A percentile compares a stretch with the other conserved stretches of the same genome.
These are phyloP conservation scores for Phaeolepiota aurea DNA, from an alignment of 768 basidiomycete species.

Conservation along the genomic window DNA sequence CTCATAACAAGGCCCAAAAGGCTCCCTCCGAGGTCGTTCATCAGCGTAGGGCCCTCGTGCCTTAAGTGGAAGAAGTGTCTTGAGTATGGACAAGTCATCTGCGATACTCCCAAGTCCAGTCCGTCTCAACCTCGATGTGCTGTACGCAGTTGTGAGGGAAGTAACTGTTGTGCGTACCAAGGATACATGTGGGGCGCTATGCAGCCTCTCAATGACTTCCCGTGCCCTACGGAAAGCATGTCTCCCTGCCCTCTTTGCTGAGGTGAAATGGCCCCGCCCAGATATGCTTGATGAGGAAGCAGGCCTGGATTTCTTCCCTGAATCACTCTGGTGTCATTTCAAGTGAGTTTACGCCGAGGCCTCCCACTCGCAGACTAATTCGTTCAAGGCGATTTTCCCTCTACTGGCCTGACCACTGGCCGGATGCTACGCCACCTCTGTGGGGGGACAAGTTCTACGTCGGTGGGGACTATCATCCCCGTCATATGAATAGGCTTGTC, in stretches of 20 bases:
- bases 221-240: conserved; percentile 17
- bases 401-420: conserved; percentile 37
- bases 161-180: conserved; percentile 8
- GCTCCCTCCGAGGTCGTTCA: too few species aligned
- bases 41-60: too few species aligned
- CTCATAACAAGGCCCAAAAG: too few species aligned
- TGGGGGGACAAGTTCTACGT: conserved; percentile 27
- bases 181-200: conserved; percentile 10
- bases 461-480: conserved; percentile 24
- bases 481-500: conserved; percentile 26
- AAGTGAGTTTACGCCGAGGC: conserved; percentile 16
- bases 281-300: conserved; percentile 24
- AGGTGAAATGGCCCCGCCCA: conserved; percentile 31
- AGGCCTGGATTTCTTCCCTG: conserved; percentile 30
- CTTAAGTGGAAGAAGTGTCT: too few species aligned
- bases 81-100: too few species aligned
- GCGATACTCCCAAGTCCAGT: neutral
- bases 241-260: conserved; percentile 22
- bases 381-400: conserved; percentile 23
- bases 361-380: neutral
- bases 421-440: conserved; percentile 28
- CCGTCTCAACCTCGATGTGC: conserved; percentile 13
- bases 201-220: conserved; percentile 17
- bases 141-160: conserved; percentile 15
- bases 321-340: conserved; percentile 26